phyloP scores from a whole-genome alignment of 1,284 basidiomycete species.

The Heterobasidion irregulare region DNA sequence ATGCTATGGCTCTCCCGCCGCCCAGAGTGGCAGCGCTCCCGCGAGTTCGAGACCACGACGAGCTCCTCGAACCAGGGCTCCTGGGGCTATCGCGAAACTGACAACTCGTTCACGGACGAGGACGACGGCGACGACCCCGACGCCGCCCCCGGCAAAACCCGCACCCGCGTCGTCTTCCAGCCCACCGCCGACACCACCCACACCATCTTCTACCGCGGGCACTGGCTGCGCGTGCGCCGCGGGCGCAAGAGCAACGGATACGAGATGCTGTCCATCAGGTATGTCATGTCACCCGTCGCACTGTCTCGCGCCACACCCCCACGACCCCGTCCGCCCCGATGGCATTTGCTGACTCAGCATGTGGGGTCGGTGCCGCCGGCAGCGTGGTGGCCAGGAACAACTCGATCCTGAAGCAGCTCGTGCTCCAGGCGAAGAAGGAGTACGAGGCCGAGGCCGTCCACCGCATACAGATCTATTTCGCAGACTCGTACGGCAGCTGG shows the following conservation, averaged over 20 bases:
- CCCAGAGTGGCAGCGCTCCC: slow-evolving; percentile 76
- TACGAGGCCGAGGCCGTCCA: slow-evolving; percentile 79
- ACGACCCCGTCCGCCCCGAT: no score
- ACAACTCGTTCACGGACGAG: slow-evolving; percentile 58
- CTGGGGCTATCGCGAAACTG: slow-evolving; percentile 35
- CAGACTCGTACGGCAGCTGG: slow-evolving; percentile 80
- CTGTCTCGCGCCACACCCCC: slow-evolving; percentile 3
- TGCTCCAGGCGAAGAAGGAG: slow-evolving; percentile 79
- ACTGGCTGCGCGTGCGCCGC: slow-evolving; percentile 70
- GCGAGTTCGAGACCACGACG: slow-evolving; percentile 80
- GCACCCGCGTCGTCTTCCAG: slow-evolving; percentile 77
- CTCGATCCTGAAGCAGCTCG: slow-evolving; percentile 74
- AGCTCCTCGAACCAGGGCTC: slow-evolving; percentile 46
- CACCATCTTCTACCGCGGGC: slow-evolving; percentile 74
- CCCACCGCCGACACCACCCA: slow-evolving; percentile 77
- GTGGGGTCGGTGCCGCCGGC: slow-evolving; percentile 1
- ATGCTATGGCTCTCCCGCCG: slow-evolving; percentile 76
- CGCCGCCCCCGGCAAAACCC: slow-evolving; percentile 54
- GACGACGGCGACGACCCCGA: slow-evolving; percentile 40
- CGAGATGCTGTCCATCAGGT: slow-evolving; percentile 71
- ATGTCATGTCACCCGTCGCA: slow-evolving; percentile 2
- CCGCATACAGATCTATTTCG: slow-evolving; percentile 79
- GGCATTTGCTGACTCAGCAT: slow-evolving; percentile 4
- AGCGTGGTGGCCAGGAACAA: slow-evolving; percentile 76
- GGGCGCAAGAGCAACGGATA: slow-evolving; percentile 58